A percentile compares a stretch with the other conserved stretches of the same genome.
These are phyloP conservation scores for Deinandra increscens DNA, from an alignment of 129 eudicot genomes.

Conservation along the genomic window DNA sequence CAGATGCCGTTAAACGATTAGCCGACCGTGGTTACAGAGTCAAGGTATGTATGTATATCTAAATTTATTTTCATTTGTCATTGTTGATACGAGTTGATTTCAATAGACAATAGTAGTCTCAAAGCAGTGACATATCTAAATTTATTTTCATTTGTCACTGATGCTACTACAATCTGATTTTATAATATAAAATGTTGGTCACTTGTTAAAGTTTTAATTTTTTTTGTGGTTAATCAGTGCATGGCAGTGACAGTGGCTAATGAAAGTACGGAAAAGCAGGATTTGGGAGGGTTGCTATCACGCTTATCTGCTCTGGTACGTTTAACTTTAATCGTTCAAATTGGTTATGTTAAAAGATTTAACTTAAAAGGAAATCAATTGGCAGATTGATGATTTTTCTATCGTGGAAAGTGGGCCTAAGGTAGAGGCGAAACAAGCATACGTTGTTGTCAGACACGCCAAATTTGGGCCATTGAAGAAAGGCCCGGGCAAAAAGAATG, in stretches of 20 bases:
- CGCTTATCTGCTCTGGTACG: conserved; percentile 65
- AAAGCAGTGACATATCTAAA: background rate
- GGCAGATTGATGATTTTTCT: conserved; percentile 63
- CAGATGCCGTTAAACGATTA: conserved; percentile 55
- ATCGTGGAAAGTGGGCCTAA: conserved; percentile 62
- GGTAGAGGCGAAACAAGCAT: conserved; percentile 59
- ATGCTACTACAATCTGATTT: background rate
- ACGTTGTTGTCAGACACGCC: conserved; percentile 57
- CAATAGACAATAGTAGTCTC: background rate
- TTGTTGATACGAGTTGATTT: conserved; percentile 17
- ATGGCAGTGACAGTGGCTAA: conserved; percentile 41
- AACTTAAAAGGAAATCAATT: too few relatives aligned
- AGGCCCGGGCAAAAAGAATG: conserved; percentile 48
- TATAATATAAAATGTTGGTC: conserved; percentile 7
- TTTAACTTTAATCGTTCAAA: background rate
- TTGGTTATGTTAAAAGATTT: too few relatives aligned
- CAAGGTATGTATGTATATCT: conserved; percentile 51
- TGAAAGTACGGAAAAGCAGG: conserved; percentile 25
- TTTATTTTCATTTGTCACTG: too few relatives aligned
- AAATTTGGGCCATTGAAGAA: conserved; percentile 71
- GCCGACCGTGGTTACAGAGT: conserved; percentile 81
- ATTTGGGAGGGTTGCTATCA: conserved; percentile 50
- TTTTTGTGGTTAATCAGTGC: conserved; percentile 45
- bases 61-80: background rate
- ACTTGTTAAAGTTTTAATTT: conserved; percentile 6